Evolutionary conservation across 805 yeast species (phyloP), one percentile per base, ranked within the genome.

Genomic region (Teunomyces pallodes): DNA sequence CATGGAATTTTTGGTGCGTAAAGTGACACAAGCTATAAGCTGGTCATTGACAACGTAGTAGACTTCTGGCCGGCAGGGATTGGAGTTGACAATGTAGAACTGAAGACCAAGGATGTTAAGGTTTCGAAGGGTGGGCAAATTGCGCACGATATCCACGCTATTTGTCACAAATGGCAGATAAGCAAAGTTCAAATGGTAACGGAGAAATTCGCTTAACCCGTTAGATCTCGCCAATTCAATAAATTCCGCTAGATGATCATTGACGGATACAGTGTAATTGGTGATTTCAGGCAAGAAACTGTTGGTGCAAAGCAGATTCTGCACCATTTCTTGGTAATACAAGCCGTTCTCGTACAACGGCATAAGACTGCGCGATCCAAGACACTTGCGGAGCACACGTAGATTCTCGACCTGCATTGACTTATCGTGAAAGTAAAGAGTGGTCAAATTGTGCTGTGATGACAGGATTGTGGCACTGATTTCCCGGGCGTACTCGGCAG

Each of bases 341-440:
- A 46, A 35, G 2, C 57, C 54, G 33, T 55, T 47, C 17, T 58
- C 60, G 38, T 53, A 58, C 26, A 46, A 33, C 24, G 36, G 13
- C 43, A 46, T 38, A 20, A 20, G 24, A 6, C 24, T 14, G 36
- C 48, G 46, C 26, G 46, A 35, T n/a, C 48, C 46, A 42, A 53
- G 41, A 26, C 52, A 53, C 32, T 50, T 54, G 14, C 49, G 45
- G 7, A 62, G 47, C 5, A 51, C 46, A n/a, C 40, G 41, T 26
- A 53, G 54, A 36, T 59, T 54, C 5, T 30, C 9, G 16, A 53
- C 53, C 35, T 55, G 54, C 8, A 47, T 47, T 2, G 59, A 48
- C 45, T 54, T 57, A 40, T 62, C 64, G 26, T 50, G 46, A 4
- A 60, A 36, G 26, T 45, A 32, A 14, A 61, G 46, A 2, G 30